These are phyloP conservation scores for Albophoma yamanashiensis DNA, from an alignment of 2,329 filamentous ascomycete genomes.

Conservation along the genomic window DNA sequence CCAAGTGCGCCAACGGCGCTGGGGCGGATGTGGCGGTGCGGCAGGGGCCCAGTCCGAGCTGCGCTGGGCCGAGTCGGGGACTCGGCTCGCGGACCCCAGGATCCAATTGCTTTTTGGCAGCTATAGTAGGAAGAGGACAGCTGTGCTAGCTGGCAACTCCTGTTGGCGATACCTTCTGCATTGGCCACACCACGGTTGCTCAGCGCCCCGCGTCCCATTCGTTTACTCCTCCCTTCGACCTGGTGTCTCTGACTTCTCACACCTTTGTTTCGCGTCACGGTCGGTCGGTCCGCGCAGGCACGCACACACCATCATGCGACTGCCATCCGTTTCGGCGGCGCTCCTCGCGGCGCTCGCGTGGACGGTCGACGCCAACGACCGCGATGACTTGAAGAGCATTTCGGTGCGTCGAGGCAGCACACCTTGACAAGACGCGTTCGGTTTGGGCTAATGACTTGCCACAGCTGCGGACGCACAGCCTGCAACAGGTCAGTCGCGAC, in stretches of 20 bases:
- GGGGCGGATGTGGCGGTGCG: constrained; percentile 9
- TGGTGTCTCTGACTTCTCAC: too few relatives aligned
- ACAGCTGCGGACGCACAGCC: constrained; percentile 77
- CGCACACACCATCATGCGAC: constrained; percentile 29
- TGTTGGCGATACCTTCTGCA: background rate
- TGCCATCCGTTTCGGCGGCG: constrained; percentile 34
- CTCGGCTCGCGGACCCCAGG: background rate
- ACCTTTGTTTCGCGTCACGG: background rate
- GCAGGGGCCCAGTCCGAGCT: background rate
- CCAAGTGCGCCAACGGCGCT: background rate
- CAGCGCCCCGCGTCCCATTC: background rate
- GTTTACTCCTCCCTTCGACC: background rate
- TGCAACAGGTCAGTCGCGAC: constrained; percentile 55
- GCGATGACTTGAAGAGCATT: constrained; percentile 41
- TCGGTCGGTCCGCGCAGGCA: background rate
- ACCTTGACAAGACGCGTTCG: background rate
- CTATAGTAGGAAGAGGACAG: constrained; percentile 10
- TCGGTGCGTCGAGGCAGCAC: constrained; percentile 24
- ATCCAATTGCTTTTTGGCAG: background rate
- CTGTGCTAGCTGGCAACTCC: constrained; percentile 6
- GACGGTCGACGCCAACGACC: constrained; percentile 36
- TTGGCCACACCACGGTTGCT: background rate
- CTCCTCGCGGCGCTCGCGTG: constrained; percentile 40
- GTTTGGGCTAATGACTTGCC: constrained; percentile 6
- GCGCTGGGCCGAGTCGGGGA: background rate